These are phyloP conservation scores for Funneliformis mosseae DNA, from an alignment of 192 early-diverging fungal species.

Conservation along the genomic window DNA sequence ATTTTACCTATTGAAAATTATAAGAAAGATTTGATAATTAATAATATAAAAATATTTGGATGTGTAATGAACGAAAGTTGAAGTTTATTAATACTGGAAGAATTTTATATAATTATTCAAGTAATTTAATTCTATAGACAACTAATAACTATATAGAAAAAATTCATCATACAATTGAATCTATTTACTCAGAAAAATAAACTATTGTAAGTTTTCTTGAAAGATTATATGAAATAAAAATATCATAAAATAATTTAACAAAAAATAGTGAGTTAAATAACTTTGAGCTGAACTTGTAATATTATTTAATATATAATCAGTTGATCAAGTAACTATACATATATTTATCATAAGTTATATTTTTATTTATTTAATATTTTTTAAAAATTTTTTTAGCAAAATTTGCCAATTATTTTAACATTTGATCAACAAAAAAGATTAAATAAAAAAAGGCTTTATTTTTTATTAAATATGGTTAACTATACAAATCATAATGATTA, in stretches of 20 bases:
- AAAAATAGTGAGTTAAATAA: not conserved
- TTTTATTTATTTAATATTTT: not conserved
- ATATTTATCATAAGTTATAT: not conserved
- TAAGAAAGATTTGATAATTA: not conserved
- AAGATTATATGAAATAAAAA: conserved; percentile 18
- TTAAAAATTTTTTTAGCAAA: not conserved
- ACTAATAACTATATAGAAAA: conserved; percentile 18
- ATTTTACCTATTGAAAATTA: not conserved
- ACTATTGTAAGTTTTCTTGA: conserved; percentile 15
- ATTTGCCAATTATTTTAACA: not conserved
- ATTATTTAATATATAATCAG: not conserved
- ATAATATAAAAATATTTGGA: conserved; percentile 8
- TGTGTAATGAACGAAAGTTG: not conserved
- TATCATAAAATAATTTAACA: not conserved
- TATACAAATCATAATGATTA: not conserved
- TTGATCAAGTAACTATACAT: not conserved
- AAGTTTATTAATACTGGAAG: not conserved
- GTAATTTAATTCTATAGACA: not conserved
- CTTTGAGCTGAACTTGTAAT: not conserved
- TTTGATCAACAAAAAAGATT: not conserved
- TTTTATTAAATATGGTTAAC: not conserved
- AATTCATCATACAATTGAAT: conserved; percentile 24
- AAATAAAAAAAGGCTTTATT: not conserved
- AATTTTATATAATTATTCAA: not conserved
- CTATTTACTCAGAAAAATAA: not conserved